Percentiles rank a stretch among this genome's conserved stretches.
Conservation (phyloP, 768 basidiomycete species). For the Hericium rajendrae region DNA sequence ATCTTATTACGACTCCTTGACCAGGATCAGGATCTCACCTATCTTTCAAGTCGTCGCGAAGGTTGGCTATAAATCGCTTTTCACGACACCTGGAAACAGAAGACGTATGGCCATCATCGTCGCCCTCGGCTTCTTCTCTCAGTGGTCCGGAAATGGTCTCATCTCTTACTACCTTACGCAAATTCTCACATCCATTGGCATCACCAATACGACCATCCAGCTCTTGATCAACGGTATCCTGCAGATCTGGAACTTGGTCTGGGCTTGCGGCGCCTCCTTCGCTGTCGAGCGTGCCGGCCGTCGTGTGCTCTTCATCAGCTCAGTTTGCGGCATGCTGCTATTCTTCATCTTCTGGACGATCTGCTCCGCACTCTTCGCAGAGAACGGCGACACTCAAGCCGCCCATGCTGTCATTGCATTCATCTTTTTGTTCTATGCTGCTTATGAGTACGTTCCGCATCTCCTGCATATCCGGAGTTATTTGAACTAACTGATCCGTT, state of each 20-base stretch:
- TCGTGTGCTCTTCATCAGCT: conserved; percentile 60
- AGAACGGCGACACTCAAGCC: conserved; percentile 17
- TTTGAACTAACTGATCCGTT: conserved; percentile 1
- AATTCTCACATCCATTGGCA: conserved; percentile 61
- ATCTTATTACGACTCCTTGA: conserved; percentile 5
- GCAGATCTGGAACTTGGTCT: conserved; percentile 70
- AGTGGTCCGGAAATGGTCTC: conserved; percentile 81
- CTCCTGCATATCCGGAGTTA: not conserved
- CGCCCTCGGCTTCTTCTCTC: conserved; percentile 75
- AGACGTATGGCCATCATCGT: conserved; percentile 70
- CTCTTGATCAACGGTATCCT: conserved; percentile 82
- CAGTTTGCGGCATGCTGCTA: conserved; percentile 46
- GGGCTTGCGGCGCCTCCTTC: conserved; percentile 48
- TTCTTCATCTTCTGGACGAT: conserved; percentile 64
- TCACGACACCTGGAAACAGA: conserved; percentile 60
- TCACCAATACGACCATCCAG: conserved; percentile 50
- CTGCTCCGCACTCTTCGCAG: conserved; percentile 41
- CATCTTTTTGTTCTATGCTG: conserved; percentile 75
- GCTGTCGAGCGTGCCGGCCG: conserved; percentile 61
- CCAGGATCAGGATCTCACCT: not conserved
- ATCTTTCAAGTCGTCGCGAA: conserved; percentile 35
- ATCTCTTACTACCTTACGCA: conserved; percentile 75
- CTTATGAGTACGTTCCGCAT: conserved; percentile 51
- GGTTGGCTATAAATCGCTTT: conserved; percentile 61
- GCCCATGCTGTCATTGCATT: conserved; percentile 65